A percentile compares a stretch with the other conserved stretches of the same genome.
Evolutionary conservation across 192 early-diverging fungal species (phyloP).

Genomic region (Rhizophagus clarus): DNA sequence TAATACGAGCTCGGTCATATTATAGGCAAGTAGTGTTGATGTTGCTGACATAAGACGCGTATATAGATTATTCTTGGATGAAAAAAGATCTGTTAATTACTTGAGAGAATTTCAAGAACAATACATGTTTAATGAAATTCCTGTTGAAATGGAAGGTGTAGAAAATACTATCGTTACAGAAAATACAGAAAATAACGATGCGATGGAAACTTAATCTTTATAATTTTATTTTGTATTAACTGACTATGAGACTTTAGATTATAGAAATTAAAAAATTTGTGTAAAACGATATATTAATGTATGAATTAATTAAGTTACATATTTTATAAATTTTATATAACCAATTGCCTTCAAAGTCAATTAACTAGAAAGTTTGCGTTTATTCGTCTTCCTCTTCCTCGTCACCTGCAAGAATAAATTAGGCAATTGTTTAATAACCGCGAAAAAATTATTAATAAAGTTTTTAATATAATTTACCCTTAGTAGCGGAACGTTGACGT

Average conservation of each 20-base stretch:
- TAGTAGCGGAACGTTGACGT: slow-evolving; percentile 50
- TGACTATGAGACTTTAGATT: not conserved
- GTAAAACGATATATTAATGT: not conserved
- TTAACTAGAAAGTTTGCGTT: not conserved
- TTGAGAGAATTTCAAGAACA: slow-evolving; percentile 93
- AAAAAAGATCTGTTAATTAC: slow-evolving; percentile 94
- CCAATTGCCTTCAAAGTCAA: not conserved
- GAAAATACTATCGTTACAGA: slow-evolving; percentile 31
- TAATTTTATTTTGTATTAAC: not conserved
- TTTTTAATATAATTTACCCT: not conserved
- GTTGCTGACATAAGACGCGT: slow-evolving; percentile 93
- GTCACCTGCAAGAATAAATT: slow-evolving; percentile 13
- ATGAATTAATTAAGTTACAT: not conserved
- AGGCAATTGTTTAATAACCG: not conserved
- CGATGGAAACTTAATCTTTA: slow-evolving; percentile 41
- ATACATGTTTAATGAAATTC: slow-evolving; percentile 85
- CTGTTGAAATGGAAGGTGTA: slow-evolving; percentile 28
- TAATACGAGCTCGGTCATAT: not conserved
- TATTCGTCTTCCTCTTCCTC: slow-evolving; percentile 33
- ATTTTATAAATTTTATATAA: not conserved
- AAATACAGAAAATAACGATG: slow-evolving; percentile 21
- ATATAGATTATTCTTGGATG: slow-evolving; percentile 94
- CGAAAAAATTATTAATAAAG: not conserved
- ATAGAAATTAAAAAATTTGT: not conserved
- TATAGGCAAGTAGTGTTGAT: slow-evolving; percentile 82